Conservation (phyloP, 1,139 yeast species). For the Lipomyces yarrowii region DNA sequence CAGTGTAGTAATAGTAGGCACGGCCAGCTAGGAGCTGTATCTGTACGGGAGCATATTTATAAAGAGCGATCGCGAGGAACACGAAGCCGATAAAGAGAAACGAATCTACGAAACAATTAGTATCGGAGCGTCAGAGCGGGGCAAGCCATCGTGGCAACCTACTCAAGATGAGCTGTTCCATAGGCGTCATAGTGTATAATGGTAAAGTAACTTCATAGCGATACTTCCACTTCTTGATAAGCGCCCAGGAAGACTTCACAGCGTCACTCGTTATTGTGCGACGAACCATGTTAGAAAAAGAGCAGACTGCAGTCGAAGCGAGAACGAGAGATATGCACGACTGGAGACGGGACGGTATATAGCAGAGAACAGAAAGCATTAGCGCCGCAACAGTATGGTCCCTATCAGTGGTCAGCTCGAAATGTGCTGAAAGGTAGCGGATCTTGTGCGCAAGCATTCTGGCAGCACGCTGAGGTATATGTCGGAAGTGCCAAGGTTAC, state of each 20-base stretch:
- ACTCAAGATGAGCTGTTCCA: neutral
- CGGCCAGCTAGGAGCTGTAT: neutral
- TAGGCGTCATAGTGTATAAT: constrained; percentile 18
- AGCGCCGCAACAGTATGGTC: neutral
- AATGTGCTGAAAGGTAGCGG: neutral
- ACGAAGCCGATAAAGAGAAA: constrained; percentile 1
- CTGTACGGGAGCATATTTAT: neutral
- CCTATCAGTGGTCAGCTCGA: neutral
- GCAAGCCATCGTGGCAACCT: neutral
- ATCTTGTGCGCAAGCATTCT: neutral
- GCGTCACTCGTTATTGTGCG: neutral
- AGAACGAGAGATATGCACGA: neutral
- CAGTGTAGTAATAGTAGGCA: constrained; percentile 8
- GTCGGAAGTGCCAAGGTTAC: neutral
- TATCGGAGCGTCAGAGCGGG: neutral
- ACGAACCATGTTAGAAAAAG: neutral
- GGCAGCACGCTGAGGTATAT: neutral
- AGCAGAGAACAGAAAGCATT: neutral
- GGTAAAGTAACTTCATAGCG: constrained; percentile 11
- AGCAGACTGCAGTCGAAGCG: neutral
- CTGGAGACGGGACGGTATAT: neutral
- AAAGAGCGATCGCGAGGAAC: constrained; percentile 5
- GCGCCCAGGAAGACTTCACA: neutral
- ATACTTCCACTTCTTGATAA: constrained; percentile 38
- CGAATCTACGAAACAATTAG: neutral